phyloP scores from a whole-genome alignment of 129 eudicot genomes.

The Apium graveolens region DNA sequence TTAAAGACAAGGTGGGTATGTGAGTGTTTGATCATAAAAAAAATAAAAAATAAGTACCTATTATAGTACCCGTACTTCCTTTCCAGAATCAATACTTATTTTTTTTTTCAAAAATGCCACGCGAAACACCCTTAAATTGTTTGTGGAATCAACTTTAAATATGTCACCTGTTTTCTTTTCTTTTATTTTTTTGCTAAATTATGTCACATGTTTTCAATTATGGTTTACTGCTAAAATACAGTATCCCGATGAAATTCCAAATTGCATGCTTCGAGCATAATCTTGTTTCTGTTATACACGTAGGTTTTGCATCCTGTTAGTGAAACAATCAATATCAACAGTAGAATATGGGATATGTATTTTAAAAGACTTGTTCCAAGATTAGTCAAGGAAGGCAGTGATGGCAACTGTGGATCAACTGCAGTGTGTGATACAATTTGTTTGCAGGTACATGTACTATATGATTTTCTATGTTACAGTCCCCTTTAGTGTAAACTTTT shows the following conservation, averaged over 20 bases:
- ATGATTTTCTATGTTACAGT: not conserved
- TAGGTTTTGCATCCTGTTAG: slow-evolving; percentile 83
- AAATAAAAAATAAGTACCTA: not conserved
- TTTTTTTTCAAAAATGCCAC: too few relatives aligned
- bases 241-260: not conserved
- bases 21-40: too few relatives aligned
- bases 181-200: too few relatives aligned
- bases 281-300: slow-evolving; percentile 13
- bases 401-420: slow-evolving; percentile 79
- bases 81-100: not conserved
- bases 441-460: slow-evolving; percentile 55
- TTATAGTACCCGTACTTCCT: not conserved
- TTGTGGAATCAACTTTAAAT: not conserved
- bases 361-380: slow-evolving; percentile 79
- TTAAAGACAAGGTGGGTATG: too few relatives aligned
- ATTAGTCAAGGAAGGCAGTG: slow-evolving; percentile 72
- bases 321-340: slow-evolving; percentile 63
- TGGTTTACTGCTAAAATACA: not conserved
- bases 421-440: slow-evolving; percentile 78
- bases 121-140: not conserved
- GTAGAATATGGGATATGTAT: slow-evolving; percentile 75
- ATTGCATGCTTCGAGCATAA: not conserved
- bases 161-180: not conserved
- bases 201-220: not conserved
- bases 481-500: not conserved